phyloP scores from a whole-genome alignment of 73 alveolate genomes.

The Breviolum minutum region DNA sequence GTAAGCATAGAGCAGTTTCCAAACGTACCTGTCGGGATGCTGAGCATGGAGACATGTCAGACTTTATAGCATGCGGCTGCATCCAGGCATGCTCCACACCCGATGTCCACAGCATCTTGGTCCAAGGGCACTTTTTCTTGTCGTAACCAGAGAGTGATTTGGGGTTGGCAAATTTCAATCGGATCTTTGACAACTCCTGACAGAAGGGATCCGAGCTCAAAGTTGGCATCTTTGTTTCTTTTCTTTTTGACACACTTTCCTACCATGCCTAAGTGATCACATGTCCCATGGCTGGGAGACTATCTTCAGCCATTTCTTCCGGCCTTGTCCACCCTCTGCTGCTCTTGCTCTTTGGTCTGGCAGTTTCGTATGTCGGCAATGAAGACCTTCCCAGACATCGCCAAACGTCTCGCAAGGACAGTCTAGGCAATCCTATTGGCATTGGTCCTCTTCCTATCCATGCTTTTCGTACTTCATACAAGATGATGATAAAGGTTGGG shows the following conservation, averaged over 20 bases:
- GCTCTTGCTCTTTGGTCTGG: conserved; percentile 98
- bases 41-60: background rate
- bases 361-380: conserved; percentile 99
- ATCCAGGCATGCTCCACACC: background rate
- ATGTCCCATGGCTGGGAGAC: background rate
- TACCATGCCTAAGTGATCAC: too few relatives aligned
- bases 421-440: background rate
- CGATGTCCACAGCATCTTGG: background rate
- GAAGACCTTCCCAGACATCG: conserved; percentile 95
- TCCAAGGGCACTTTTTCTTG: conserved; percentile 97
- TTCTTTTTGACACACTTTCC: background rate
- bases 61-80: background rate
- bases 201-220: background rate
- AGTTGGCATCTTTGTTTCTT: background rate
- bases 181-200: conserved; percentile 97
- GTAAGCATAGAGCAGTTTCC: conserved; percentile 98
- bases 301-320: background rate
- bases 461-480: too few relatives aligned
- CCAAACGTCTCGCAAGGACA: background rate
- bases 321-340: conserved; percentile 98
- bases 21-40: conserved; percentile 96
- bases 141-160: conserved; percentile 98
- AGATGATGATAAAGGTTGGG: background rate
- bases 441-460: too few relatives aligned
- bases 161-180: conserved; percentile 97